These are phyloP conservation scores for Penstemon newberryi DNA, from an alignment of 257 asterid species.

Conservation along the genomic window DNA sequence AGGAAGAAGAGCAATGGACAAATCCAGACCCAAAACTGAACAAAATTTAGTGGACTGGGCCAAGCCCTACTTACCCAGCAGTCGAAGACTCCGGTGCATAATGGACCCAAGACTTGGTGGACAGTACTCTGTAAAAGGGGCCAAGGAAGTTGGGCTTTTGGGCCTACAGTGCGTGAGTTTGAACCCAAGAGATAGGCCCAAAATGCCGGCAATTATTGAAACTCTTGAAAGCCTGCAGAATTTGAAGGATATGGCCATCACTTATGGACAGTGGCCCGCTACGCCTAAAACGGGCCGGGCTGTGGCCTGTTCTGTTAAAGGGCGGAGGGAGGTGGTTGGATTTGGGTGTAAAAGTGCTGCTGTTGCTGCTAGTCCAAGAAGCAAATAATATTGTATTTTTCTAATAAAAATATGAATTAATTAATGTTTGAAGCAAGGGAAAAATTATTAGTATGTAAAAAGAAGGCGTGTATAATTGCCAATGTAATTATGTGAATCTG, in stretches of 20 bases:
- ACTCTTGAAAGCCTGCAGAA: slow-evolving; percentile 66
- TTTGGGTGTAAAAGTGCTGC: slow-evolving; percentile 54
- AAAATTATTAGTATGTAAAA: slow-evolving; percentile 6
- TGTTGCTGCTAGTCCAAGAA: slow-evolving; percentile 55
- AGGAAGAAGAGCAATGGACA: slow-evolving; percentile 86
- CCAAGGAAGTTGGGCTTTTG: slow-evolving; percentile 70
- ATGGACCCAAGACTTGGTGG: slow-evolving; percentile 78
- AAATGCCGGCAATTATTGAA: slow-evolving; percentile 74
- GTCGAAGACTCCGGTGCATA: slow-evolving; percentile 59
- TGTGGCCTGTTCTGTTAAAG: slow-evolving; percentile 30
- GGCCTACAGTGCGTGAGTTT: slow-evolving; percentile 73
- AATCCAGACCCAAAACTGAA: slow-evolving; percentile 61
- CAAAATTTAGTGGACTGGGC: slow-evolving; percentile 82
- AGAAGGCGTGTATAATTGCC: slow-evolving; percentile 33
- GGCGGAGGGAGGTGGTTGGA: slow-evolving; percentile 47
- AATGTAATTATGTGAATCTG: slow-evolving; percentile 32
- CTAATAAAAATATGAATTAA: slow-evolving; percentile 19
- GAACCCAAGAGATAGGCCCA: slow-evolving; percentile 87
- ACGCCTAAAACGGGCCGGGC: slow-evolving; percentile 44
- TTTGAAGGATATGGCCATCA: slow-evolving; percentile 71
- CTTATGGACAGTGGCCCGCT: slow-evolving; percentile 71
- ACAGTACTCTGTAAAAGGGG: slow-evolving; percentile 77
- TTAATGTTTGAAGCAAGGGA: neutral
- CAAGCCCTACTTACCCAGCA: slow-evolving; percentile 63
- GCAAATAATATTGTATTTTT: slow-evolving; percentile 34